Conservation (phyloP, 768 basidiomycete species). For the Lanmaoa pseudosensibilis region DNA sequence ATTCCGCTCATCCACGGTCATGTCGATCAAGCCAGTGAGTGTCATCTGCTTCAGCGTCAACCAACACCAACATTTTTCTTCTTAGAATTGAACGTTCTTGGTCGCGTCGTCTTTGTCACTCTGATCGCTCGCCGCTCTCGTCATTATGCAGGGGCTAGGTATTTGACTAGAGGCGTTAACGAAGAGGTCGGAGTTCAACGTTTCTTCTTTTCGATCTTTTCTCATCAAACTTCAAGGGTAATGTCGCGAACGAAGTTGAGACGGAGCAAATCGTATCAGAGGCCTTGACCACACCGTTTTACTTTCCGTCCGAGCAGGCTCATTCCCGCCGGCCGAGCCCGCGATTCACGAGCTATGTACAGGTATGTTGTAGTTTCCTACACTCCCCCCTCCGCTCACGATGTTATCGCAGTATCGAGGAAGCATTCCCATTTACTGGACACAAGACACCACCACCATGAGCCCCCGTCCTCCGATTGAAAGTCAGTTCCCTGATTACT, state of each 20-base stretch:
- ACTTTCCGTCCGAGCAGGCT: slow-evolving; percentile 52
- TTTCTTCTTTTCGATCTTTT: neutral
- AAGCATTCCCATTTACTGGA: slow-evolving; percentile 96
- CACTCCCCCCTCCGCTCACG: neutral
- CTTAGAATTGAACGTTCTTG: slow-evolving; percentile 87
- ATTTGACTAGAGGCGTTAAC: slow-evolving; percentile 91
- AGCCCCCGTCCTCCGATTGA: slow-evolving; percentile 94
- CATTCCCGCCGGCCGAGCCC: slow-evolving; percentile 65
- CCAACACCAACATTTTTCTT: neutral
- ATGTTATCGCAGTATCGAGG: slow-evolving; percentile 70
- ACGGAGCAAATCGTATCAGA: slow-evolving; percentile 97
- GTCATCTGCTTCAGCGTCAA: neutral
- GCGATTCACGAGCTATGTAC: slow-evolving; percentile 93
- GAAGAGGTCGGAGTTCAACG: slow-evolving; percentile 58
- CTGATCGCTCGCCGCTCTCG: slow-evolving; percentile 94
- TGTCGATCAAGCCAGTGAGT: slow-evolving; percentile 96
- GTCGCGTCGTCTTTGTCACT: slow-evolving; percentile 88
- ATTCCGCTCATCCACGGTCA: slow-evolving; percentile 93
- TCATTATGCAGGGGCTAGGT: slow-evolving; percentile 94
- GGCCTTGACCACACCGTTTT: slow-evolving; percentile 85
- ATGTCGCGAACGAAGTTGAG: slow-evolving; percentile 98
- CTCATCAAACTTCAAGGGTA: slow-evolving; percentile 57
- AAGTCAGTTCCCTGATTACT: slow-evolving; percentile 51
- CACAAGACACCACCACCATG: slow-evolving; percentile 89
- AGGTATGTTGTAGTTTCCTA: slow-evolving; percentile 44